These are phyloP conservation scores for Pseudonitzschia delicatissima DNA, from an alignment of 108 stramenopile genomes.

Conservation along the genomic window DNA sequence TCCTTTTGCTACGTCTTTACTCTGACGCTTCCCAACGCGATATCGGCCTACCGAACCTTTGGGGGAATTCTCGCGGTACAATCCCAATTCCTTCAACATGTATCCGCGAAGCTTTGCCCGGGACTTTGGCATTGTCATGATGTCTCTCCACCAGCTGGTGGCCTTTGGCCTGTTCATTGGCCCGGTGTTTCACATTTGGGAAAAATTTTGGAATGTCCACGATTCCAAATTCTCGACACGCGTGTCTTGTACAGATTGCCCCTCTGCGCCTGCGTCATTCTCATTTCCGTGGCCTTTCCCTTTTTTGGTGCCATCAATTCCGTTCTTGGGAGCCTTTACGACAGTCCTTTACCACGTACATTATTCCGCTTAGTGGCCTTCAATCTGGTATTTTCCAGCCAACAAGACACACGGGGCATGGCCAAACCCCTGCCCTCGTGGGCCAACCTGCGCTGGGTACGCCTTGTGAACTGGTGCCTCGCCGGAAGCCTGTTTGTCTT, in stretches of 20 bases:
- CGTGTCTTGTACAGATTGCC: conserved; percentile 18
- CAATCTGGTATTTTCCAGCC: conserved; percentile 16
- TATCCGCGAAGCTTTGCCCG: conserved; percentile 5
- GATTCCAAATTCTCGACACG: too few species aligned
- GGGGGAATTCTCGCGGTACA: background rate
- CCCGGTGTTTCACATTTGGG: conserved; percentile 31
- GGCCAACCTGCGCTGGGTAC: conserved; percentile 1
- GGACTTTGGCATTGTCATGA: conserved; percentile 23
- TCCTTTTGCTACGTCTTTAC: conserved; percentile 20
- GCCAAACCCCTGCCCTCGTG: background rate
- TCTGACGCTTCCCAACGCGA: conserved; percentile 23
- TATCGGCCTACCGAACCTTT: background rate
- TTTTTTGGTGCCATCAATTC: conserved; percentile 29
- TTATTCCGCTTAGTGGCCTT: conserved; percentile 20
- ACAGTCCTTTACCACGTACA: conserved; percentile 26
- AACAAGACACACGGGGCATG: background rate
- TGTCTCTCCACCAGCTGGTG: conserved; percentile 13
- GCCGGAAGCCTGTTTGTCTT: background rate
- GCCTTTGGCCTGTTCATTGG: conserved; percentile 28
- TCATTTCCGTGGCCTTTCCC: conserved; percentile 22
- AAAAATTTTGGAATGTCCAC: conserved; percentile 8
- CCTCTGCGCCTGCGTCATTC: conserved; percentile 11
- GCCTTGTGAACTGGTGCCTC: background rate
- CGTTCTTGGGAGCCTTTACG: conserved; percentile 22
- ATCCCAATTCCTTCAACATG: conserved; percentile 17